Percentiles rank a stretch among this genome's conserved stretches.
These are phyloP conservation scores for Isoetes taiwanensis DNA, from an alignment of 75 land plant genomes.

Conservation along the genomic window DNA sequence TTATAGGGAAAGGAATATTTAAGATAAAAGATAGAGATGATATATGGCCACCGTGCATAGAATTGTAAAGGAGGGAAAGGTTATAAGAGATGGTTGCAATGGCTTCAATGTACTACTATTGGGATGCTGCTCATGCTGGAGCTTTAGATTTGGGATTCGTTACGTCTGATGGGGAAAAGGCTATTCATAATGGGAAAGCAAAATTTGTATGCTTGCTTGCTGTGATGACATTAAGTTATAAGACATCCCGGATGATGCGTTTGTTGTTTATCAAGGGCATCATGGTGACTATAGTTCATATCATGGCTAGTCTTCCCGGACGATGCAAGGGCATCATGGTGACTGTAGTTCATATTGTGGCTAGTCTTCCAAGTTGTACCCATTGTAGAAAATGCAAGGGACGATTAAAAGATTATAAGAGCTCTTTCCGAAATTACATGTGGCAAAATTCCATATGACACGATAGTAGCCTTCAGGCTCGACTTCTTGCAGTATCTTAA, in stretches of 20 bases:
- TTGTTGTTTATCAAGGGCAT: slow-evolving; percentile 98
- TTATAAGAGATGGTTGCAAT: slow-evolving; percentile 69
- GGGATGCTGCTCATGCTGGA: slow-evolving; percentile 87
- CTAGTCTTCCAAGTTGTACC: slow-evolving; percentile 82
- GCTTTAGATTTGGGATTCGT: slow-evolving; percentile 76
- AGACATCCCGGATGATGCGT: slow-evolving; percentile 70
- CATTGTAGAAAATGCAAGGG: slow-evolving; percentile 89
- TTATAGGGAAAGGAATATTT: slow-evolving; percentile 80
- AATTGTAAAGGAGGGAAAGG: slow-evolving; percentile 46
- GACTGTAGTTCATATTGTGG: slow-evolving; percentile 69
- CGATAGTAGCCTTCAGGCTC: slow-evolving; percentile 44
- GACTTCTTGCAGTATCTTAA: slow-evolving; percentile 72
- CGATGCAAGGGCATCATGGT: no score
- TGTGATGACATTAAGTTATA: slow-evolving; percentile 70
- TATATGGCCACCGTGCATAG: slow-evolving; percentile 46
- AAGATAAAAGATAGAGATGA: slow-evolving; percentile 72
- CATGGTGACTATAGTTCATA: slow-evolving; percentile 88
- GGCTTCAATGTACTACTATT: slow-evolving; percentile 77
- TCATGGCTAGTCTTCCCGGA: slow-evolving; percentile 76
- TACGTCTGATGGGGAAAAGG: slow-evolving; percentile 36
- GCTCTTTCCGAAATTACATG: slow-evolving; percentile 91
- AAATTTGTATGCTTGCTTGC: slow-evolving; percentile 84
- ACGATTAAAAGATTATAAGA: slow-evolving; percentile 92
- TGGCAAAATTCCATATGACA: slow-evolving; percentile 56
- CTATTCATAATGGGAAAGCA: slow-evolving; percentile 28